These are phyloP conservation scores for Ramaria rubella DNA, from an alignment of 768 basidiomycete species.

Conservation along the genomic window DNA sequence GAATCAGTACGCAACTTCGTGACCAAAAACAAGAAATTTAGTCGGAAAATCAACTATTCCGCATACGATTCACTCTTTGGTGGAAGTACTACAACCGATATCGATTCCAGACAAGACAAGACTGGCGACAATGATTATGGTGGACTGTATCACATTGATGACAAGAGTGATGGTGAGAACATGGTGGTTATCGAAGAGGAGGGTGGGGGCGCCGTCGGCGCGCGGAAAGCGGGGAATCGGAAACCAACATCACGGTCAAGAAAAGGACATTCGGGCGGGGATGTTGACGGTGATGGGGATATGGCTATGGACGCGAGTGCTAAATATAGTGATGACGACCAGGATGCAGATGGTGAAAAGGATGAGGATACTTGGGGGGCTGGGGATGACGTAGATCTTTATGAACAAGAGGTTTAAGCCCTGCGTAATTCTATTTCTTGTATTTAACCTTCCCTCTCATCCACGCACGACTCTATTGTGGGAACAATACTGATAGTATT, in stretches of 20 bases:
- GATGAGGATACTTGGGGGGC: constrained; percentile 20
- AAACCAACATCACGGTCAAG: neutral
- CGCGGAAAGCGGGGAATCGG: neutral
- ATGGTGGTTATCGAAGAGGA: constrained; percentile 35
- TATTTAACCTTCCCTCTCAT: too few species aligned
- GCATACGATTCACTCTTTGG: constrained; percentile 62
- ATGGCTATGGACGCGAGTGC: constrained; percentile 11
- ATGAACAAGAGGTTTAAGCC: constrained; percentile 62
- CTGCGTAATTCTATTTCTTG: neutral
- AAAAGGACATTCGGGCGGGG: constrained; percentile 29
- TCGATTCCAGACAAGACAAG: constrained; percentile 39
- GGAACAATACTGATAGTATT: too few species aligned
- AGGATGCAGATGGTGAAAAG: constrained; percentile 37
- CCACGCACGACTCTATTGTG: too few species aligned
- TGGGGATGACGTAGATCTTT: constrained; percentile 41
- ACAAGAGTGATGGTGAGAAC: constrained; percentile 36
- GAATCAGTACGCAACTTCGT: constrained; percentile 73
- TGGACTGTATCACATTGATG: constrained; percentile 50
- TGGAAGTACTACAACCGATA: constrained; percentile 1
- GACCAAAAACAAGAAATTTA: constrained; percentile 79
- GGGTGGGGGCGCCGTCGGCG: constrained; percentile 27
- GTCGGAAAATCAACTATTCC: constrained; percentile 91
- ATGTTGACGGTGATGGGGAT: constrained; percentile 1
- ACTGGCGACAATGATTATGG: constrained; percentile 48
- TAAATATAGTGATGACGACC: constrained; percentile 25